phyloP scores from a whole-genome alignment of 805 yeast genomes.

The Ogataea pignaliae region DNA sequence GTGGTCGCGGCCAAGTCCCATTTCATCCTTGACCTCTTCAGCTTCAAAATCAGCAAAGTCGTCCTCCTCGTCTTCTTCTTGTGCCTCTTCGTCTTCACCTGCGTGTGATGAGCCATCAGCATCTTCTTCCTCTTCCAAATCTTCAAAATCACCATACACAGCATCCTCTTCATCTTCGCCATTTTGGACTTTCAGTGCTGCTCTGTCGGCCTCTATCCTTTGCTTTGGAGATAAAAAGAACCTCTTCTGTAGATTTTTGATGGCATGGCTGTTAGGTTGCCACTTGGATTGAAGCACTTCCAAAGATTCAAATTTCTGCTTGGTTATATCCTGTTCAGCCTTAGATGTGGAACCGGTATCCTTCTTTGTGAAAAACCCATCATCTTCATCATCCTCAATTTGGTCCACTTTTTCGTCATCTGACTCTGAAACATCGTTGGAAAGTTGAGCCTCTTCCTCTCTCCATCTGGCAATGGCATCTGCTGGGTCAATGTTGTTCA shows the following conservation, averaged over 20 bases:
- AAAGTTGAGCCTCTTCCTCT: slow-evolving; percentile 43
- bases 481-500: slow-evolving; percentile 69
- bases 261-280: slow-evolving; percentile 31
- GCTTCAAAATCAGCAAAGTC: slow-evolving; percentile 55
- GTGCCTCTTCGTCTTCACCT: slow-evolving; percentile 35
- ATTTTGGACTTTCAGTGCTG: slow-evolving; percentile 8
- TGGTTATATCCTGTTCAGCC: slow-evolving; percentile 26
- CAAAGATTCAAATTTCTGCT: slow-evolving; percentile 34
- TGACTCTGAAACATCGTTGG: slow-evolving; percentile 32
- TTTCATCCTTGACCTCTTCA: slow-evolving; percentile 41
- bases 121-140: slow-evolving; percentile 20
- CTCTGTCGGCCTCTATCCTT: slow-evolving; percentile 28
- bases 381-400: slow-evolving; percentile 36
- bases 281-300: slow-evolving; percentile 46
- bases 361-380: slow-evolving; percentile 54
- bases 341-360: slow-evolving; percentile 23
- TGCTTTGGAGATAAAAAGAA: slow-evolving; percentile 52
- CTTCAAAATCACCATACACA: slow-evolving; percentile 40
- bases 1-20: slow-evolving; percentile 28
- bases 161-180: slow-evolving; percentile 41
- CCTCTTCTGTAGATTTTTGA: slow-evolving; percentile 39
- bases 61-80: slow-evolving; percentile 29
- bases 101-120: slow-evolving; percentile 15
- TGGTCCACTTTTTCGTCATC: slow-evolving; percentile 40
- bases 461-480: slow-evolving; percentile 74